Conservation (phyloP, 2,329 filamentous ascomycete genomes). For the Teratosphaeria nubilosa region DNA sequence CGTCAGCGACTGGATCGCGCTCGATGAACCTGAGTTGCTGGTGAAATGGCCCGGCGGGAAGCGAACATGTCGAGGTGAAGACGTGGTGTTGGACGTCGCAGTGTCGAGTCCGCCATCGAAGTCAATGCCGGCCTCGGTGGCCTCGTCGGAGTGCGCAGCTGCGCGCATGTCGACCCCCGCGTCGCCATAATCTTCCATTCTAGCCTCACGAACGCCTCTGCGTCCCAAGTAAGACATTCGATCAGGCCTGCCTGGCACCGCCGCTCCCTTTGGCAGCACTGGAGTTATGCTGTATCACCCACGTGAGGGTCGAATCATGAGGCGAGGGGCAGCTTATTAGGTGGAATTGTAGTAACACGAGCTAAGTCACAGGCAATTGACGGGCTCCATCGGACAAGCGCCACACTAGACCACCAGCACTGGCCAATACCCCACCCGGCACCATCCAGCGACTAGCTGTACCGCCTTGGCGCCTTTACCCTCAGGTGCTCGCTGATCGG, state of each 20-base stretch:
- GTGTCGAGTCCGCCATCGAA: constrained; percentile 6
- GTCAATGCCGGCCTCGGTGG: constrained; percentile 9
- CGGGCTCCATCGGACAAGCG: neutral
- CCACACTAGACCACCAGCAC: neutral
- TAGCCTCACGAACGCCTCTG: constrained; percentile 9
- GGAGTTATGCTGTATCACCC: neutral
- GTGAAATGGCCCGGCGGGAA: constrained; percentile 18
- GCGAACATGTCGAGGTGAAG: constrained; percentile 27
- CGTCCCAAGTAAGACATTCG: neutral
- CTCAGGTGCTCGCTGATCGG: neutral
- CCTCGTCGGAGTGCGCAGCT: constrained; percentile 15
- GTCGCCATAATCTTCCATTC: constrained; percentile 8
- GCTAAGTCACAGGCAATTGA: neutral
- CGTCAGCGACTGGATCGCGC: constrained; percentile 34
- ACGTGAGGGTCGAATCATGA: neutral
- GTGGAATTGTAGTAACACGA: neutral
- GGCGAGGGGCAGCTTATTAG: neutral
- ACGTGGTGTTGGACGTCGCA: constrained; percentile 9
- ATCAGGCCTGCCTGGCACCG: neutral
- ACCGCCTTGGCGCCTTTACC: neutral
- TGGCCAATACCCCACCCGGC: neutral
- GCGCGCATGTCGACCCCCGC: constrained; percentile 10
- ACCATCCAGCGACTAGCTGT: neutral
- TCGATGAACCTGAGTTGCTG: constrained; percentile 27
- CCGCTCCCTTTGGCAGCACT: neutral